A percentile compares a stretch with the other conserved stretches of the same genome.
Evolutionary conservation across 441 rosid species (phyloP).

Genomic region (Isatis lusitanica): DNA sequence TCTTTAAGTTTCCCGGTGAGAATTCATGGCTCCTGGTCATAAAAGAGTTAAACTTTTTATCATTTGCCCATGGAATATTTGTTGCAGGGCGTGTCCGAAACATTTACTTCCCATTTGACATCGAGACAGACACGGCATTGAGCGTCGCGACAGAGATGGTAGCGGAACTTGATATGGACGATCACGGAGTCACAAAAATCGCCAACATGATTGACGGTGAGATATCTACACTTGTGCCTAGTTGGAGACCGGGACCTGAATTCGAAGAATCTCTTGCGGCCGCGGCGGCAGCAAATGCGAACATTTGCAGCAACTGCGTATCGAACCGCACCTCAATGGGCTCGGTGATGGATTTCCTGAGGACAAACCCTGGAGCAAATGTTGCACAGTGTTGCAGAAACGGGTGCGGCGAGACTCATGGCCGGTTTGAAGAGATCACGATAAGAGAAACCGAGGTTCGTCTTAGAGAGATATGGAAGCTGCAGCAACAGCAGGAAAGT

Average conservation of each 20-base stretch:
- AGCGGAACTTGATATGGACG: constrained; percentile 82
- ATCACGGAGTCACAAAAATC: constrained; percentile 82
- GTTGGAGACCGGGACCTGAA: constrained; percentile 73
- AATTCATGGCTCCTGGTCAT: not conserved
- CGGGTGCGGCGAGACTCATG: constrained; percentile 84
- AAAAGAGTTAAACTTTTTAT: not conserved
- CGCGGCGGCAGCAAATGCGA: constrained; percentile 47
- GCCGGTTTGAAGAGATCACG: constrained; percentile 84
- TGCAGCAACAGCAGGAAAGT: constrained; percentile 75
- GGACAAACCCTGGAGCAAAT: constrained; percentile 49
- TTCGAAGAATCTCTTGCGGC: constrained; percentile 52
- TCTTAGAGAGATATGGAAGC: constrained; percentile 67
- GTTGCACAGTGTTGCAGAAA: constrained; percentile 62
- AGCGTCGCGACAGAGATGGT: constrained; percentile 98
- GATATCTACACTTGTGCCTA: constrained; percentile 75
- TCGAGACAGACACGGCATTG: constrained; percentile 77
- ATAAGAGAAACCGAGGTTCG: constrained; percentile 45
- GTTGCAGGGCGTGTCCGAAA: constrained; percentile 73
- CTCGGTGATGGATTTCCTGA: constrained; percentile 65
- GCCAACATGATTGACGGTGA: constrained; percentile 94
- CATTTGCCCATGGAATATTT: not conserved
- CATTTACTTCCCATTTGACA: constrained; percentile 85
- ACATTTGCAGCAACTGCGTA: constrained; percentile 69
- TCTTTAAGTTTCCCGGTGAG: not conserved
- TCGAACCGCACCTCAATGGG: constrained; percentile 77